These are phyloP conservation scores for Nakaseomyces kungkrabaensis DNA, from an alignment of 1,139 yeast genomes.

Conservation along the genomic window DNA sequence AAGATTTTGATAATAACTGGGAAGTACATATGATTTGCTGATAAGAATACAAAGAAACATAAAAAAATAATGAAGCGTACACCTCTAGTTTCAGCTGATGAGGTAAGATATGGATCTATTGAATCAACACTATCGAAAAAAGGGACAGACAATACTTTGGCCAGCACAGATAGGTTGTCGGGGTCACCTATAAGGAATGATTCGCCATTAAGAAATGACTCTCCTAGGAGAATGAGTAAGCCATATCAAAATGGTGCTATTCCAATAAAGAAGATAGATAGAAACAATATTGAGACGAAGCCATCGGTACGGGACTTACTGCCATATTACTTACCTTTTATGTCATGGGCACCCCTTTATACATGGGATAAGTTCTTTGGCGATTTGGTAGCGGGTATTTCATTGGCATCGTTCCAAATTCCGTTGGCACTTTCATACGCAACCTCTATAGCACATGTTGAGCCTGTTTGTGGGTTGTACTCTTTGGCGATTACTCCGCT, in stretches of 20 bases:
- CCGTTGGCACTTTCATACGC: slow-evolving; percentile 88
- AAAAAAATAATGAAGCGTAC: background rate
- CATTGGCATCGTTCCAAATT: slow-evolving; percentile 84
- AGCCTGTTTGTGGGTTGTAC: slow-evolving; percentile 74
- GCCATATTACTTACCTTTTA: slow-evolving; percentile 74
- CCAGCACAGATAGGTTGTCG: background rate
- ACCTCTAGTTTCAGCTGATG: too few relatives aligned
- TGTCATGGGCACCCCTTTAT: slow-evolving; percentile 71
- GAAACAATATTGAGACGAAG: background rate
- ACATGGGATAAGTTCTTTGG: slow-evolving; percentile 44
- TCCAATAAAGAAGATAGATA: background rate
- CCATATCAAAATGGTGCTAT: background rate
- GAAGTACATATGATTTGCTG: background rate
- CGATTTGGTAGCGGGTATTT: slow-evolving; percentile 76
- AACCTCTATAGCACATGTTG: slow-evolving; percentile 81
- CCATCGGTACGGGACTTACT: slow-evolving; percentile 10
- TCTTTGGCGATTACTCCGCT: slow-evolving; percentile 80
- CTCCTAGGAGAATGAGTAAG: background rate
- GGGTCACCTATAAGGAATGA: background rate
- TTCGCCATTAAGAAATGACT: background rate
- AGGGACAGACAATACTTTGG: background rate
- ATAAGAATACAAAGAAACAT: background rate
- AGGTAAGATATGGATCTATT: background rate
- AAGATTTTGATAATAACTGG: too few relatives aligned
- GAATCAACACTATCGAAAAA: background rate